Conservation (phyloP, 805 yeast genomes). For the Tetrapisispora nanseiensis region DNA sequence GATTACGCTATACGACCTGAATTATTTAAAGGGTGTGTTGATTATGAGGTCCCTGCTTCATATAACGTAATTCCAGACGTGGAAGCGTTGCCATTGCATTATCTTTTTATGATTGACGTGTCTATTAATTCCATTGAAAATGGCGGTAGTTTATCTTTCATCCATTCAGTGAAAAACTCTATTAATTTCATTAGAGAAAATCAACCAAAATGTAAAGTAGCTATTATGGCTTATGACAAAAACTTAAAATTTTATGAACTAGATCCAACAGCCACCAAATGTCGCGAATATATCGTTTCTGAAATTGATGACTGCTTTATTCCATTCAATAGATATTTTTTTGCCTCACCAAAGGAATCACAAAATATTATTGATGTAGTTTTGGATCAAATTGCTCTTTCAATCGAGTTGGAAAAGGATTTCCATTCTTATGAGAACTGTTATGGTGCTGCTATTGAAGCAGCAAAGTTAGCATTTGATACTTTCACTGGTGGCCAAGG, state of each 20-base stretch:
- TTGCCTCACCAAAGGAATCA: slow-evolving; percentile 68
- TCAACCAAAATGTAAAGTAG: slow-evolving; percentile 42
- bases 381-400: slow-evolving; percentile 38
- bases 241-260: slow-evolving; percentile 65
- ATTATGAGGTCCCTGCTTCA: slow-evolving; percentile 63
- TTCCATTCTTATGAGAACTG: slow-evolving; percentile 44
- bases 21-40: slow-evolving; percentile 73
- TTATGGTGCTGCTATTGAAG: slow-evolving; percentile 68
- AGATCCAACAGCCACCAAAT: slow-evolving; percentile 42
- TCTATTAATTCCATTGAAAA: slow-evolving; percentile 51
- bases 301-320: slow-evolving; percentile 55
- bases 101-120: slow-evolving; percentile 66
- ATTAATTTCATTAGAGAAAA: slow-evolving; percentile 29
- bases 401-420: slow-evolving; percentile 27
- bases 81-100: slow-evolving; percentile 45
- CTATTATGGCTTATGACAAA: slow-evolving; percentile 69
- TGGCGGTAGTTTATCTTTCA: slow-evolving; percentile 43
- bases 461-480: slow-evolving; percentile 53
- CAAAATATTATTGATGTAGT: slow-evolving; percentile 55
- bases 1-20: slow-evolving; percentile 46
- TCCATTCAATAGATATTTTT: slow-evolving; percentile 70
- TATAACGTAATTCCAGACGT: slow-evolving; percentile 45
- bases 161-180: slow-evolving; percentile 59
- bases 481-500: slow-evolving; percentile 48
- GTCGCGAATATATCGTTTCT: slow-evolving; percentile 50